Evolutionary conservation across 371 early-diverging fungal species (phyloP), one percentile per base, ranked within the genome.

Genomic region (Zancudomyces culisetae): DNA sequence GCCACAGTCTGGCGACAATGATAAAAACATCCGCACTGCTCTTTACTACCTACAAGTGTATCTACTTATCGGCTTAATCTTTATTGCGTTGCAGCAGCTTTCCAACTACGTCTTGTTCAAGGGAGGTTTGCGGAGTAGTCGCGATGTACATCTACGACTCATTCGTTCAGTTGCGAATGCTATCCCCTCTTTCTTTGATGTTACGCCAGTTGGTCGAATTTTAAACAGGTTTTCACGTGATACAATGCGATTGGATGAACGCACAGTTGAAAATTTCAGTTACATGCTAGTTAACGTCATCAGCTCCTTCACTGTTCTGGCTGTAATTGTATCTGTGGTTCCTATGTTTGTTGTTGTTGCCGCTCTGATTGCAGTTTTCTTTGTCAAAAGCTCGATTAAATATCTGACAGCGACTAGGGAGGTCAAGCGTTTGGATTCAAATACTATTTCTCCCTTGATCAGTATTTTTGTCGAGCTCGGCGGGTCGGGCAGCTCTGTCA

Each of bases 191-290:
- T 90, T 92, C 70, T 89, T 90, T 61, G 92, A 92, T 45, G 75
- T 69, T 41, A 92, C 89, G 1, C 84, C 92, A 6, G 59, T 87
- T 15, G 89, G 87, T 27, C 80, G 89, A 22, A 85, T 96, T 51
- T 69, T 92, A 68, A 86, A 82, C 60, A 72, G 93, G 3, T 91
- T 94, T 57, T 76, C 79, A 53, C 83, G 85, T 59, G 95, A 94
- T 59, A 80, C 85, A 52, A 83, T 83, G 52, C 67, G 78, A 0
- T 60, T 85, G 4, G 92, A 92, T 56, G 81, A 75, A 42, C 65
- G 72, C 40, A 70, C 88, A 3, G 68, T 81, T 12, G 78, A 76
- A 57, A 62, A 74, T 29, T 76, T 87, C 58, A 71, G 80, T 4
- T 76, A 78, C 63, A 71, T 85, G 39, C 56, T 80, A 0, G 69